Evolutionary conservation across 78 protist species (phyloP).

Genomic region (Polysphondylium violaceum): DNA sequence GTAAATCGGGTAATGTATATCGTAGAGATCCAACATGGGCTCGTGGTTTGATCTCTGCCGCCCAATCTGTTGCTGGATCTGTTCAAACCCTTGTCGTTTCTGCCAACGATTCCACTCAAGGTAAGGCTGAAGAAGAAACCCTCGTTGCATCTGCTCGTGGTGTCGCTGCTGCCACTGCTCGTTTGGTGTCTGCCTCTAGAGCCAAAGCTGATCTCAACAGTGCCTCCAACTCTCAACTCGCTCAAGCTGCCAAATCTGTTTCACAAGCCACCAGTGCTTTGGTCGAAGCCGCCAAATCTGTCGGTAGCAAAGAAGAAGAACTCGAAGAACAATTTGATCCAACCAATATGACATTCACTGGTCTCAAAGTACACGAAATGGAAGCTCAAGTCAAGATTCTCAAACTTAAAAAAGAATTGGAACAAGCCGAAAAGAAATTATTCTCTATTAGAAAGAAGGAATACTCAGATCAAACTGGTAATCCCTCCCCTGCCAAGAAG

Average conservation of each 20-base stretch:
- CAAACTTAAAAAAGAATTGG: slow-evolving; percentile 76
- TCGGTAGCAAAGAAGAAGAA: slow-evolving; percentile 8
- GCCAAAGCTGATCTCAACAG: slow-evolving; percentile 78
- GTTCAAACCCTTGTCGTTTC: slow-evolving; percentile 70
- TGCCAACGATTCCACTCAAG: slow-evolving; percentile 73
- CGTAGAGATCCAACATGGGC: slow-evolving; percentile 87
- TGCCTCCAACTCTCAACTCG: slow-evolving; percentile 66
- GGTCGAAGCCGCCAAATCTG: slow-evolving; percentile 81
- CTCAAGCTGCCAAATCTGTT: slow-evolving; percentile 76
- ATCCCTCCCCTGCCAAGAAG: slow-evolving; percentile 20
- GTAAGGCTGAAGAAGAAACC: slow-evolving; percentile 59
- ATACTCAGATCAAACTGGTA: slow-evolving; percentile 43
- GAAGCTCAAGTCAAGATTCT: slow-evolving; percentile 77
- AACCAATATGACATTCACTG: slow-evolving; percentile 28
- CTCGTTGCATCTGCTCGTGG: slow-evolving; percentile 82
- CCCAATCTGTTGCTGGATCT: slow-evolving; percentile 84
- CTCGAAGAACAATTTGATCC: slow-evolving; percentile 22
- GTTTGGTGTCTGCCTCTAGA: slow-evolving; percentile 68
- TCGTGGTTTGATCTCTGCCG: slow-evolving; percentile 83
- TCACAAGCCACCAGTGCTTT: slow-evolving; percentile 67
- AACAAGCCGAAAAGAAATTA: slow-evolving; percentile 69
- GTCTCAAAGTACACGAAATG: slow-evolving; percentile 69
- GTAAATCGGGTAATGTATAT: slow-evolving; percentile 53
- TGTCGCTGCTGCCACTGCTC: slow-evolving; percentile 82
- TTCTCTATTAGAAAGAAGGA: slow-evolving; percentile 72